Base-by-base conservation (phyloP, 345 rosid genomes). In the Syzygium aqueum region DNA sequence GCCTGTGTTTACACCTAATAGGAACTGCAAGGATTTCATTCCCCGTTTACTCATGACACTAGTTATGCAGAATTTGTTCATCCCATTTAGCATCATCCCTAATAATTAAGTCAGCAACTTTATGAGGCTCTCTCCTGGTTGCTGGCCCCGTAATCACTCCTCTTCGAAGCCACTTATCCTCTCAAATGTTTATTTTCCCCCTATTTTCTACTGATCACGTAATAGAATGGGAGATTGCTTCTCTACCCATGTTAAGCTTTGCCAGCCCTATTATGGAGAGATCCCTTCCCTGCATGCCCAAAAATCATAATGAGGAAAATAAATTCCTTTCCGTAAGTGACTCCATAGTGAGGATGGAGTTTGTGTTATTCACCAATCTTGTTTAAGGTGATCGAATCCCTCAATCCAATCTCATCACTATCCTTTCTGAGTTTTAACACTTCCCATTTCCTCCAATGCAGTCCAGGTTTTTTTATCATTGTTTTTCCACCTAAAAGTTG, bases 131-230 rank as follows among this genome's bases (percentile, higher is more conserved):
- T 23, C 11, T 56, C n/a, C 25, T 56, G n/a, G 63, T 56, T 56
- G 13, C 0, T 3, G 0, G n/a, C 3, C 0, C n/a, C n/a, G 0
- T 56, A 23, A 56, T 56, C 14, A 56, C 13, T 56, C n/a, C 2
- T 56, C n/a, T 23, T 56, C 23, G 63, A 56, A 56, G 63, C 14
- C 63, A 23, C 1, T 56, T 5, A 4, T 56, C 6, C 3, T 56
- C 13, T 56, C n/a, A 56, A 23, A 56, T 56, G 14, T 56, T 56
- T 56, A 56, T 56, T 56, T 56, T 10, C 4, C 6, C 15, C 65
- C 65, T 0, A 4, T 57, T 57, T 19, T 25, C 27, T 57, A 28
- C 0, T 11, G 7, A 57, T 25, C 65, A 57, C 12, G 8, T 4
- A 57, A 25, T 0, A 57, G 3, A 57, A 25, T 10, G 65, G 65